Evolutionary conservation across 2,329 filamentous ascomycete genomes (phyloP).

Genomic region (Coccinonectria pachysandricola): DNA sequence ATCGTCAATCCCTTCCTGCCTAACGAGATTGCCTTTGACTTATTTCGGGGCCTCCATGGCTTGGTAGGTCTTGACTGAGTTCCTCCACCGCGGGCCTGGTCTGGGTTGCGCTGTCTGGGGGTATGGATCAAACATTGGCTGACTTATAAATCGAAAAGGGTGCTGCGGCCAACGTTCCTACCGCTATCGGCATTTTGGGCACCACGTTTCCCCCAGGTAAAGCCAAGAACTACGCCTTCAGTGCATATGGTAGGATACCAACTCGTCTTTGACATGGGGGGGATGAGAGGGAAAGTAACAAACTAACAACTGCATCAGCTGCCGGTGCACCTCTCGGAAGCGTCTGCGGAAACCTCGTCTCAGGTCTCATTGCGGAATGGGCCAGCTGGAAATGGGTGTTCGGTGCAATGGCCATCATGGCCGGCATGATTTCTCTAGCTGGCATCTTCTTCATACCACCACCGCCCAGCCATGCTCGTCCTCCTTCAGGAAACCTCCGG

Average conservation of each 20-base stretch:
- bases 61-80: conserved; percentile 26
- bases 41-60: conserved; percentile 57
- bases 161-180: conserved; percentile 59
- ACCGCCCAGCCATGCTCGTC: conserved; percentile 25
- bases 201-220: conserved; percentile 57
- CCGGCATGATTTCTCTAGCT: conserved; percentile 43
- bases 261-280: background rate
- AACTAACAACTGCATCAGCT: conserved; percentile 17
- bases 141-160: conserved; percentile 32
- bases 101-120: no score
- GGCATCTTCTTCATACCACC: conserved; percentile 51
- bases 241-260: conserved; percentile 39
- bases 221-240: conserved; percentile 62
- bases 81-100: background rate
- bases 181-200: conserved; percentile 59
- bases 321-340: conserved; percentile 55
- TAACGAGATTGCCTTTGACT: conserved; percentile 57
- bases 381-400: conserved; percentile 59
- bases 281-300: no score
- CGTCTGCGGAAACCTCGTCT: conserved; percentile 54
- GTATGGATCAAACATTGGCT: conserved; percentile 1
- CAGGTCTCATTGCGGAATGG: conserved; percentile 54
- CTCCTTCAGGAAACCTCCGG: conserved; percentile 14
- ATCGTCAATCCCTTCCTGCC: conserved; percentile 53
- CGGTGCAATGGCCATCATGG: conserved; percentile 52